A percentile compares a stretch with the other conserved stretches of the same genome.
Evolutionary conservation across 2,329 filamentous ascomycete species (phyloP).

Genomic region (Talaromyces pinophilus): DNA sequence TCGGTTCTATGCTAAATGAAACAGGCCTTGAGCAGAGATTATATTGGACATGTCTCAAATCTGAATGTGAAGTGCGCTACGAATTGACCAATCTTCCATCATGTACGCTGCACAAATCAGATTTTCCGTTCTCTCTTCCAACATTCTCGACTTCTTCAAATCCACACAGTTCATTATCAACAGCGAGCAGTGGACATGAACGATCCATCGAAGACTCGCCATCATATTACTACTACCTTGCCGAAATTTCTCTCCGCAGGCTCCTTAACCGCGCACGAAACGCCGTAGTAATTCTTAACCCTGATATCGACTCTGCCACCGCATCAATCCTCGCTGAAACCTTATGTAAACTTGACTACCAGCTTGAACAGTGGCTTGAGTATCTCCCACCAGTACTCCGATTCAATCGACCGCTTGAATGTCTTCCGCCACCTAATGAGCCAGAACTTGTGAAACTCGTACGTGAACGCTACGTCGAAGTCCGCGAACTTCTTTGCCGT

Average conservation of each 20-base stretch:
- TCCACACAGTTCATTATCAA: neutral
- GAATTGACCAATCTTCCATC: constrained; percentile 30
- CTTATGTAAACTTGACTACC: constrained; percentile 27
- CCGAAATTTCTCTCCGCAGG: constrained; percentile 37
- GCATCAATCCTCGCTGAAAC: constrained; percentile 26
- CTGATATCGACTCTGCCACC: constrained; percentile 27
- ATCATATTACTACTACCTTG: constrained; percentile 32
- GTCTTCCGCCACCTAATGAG: constrained; percentile 25
- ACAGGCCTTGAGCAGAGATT: constrained; percentile 30
- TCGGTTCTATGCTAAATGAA: neutral
- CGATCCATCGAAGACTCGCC: constrained; percentile 24
- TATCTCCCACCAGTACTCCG: constrained; percentile 29
- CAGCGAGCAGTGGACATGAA: constrained; percentile 23
- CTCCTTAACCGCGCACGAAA: constrained; percentile 39
- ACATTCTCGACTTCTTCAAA: constrained; percentile 26
- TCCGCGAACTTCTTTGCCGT: constrained; percentile 31
- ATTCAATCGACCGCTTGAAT: constrained; percentile 30
- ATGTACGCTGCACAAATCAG: constrained; percentile 30
- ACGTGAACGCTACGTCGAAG: constrained; percentile 31
- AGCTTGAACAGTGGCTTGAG: constrained; percentile 32
- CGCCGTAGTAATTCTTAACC: constrained; percentile 10
- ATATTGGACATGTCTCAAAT: constrained; percentile 33
- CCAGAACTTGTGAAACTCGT: constrained; percentile 30
- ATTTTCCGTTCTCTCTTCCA: constrained; percentile 31
- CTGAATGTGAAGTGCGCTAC: constrained; percentile 32